These are phyloP conservation scores for Phytophthora foliorum DNA, from an alignment of 352 stramenopile species.

Conservation along the genomic window DNA sequence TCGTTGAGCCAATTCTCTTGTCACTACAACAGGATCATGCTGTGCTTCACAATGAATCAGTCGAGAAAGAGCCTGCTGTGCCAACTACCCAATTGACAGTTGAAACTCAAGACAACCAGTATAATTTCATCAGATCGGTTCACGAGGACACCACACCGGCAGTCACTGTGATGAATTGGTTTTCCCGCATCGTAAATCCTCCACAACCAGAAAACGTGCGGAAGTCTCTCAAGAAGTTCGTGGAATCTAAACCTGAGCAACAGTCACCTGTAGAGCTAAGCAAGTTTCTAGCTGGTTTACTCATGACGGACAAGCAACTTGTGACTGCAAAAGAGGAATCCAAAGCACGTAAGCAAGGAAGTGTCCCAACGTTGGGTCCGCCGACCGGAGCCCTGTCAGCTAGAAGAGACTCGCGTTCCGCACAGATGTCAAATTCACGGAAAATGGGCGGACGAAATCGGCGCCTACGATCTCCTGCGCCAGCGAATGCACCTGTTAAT, in stretches of 20 bases:
- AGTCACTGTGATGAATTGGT: slow-evolving; percentile 21
- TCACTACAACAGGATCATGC: not conserved
- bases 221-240: slow-evolving; percentile 26
- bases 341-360: slow-evolving; percentile 47
- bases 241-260: slow-evolving; percentile 20
- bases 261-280: slow-evolving; percentile 4
- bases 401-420: slow-evolving; percentile 13
- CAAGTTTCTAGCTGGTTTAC: slow-evolving; percentile 46
- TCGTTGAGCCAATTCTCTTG: not conserved
- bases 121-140: slow-evolving; percentile 25
- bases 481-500: slow-evolving; percentile 5
- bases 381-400: slow-evolving; percentile 2
- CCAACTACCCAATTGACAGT: slow-evolving; percentile 10
- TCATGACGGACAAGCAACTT: slow-evolving; percentile 50
- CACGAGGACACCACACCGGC: not conserved
- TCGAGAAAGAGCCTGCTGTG: slow-evolving; percentile 2
- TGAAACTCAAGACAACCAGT: slow-evolving; percentile 17
- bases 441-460: slow-evolving; percentile 14
- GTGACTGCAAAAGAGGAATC: slow-evolving; percentile 37
- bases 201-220: slow-evolving; percentile 9
- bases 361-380: slow-evolving; percentile 42
- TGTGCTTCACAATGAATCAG: not conserved
- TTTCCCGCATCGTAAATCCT: slow-evolving; percentile 32
- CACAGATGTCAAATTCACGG: slow-evolving; percentile 6
- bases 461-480: slow-evolving; percentile 17